Evolutionary conservation across 2,329 filamentous ascomycete species (phyloP).

Genomic region (Venturia nashicola): DNA sequence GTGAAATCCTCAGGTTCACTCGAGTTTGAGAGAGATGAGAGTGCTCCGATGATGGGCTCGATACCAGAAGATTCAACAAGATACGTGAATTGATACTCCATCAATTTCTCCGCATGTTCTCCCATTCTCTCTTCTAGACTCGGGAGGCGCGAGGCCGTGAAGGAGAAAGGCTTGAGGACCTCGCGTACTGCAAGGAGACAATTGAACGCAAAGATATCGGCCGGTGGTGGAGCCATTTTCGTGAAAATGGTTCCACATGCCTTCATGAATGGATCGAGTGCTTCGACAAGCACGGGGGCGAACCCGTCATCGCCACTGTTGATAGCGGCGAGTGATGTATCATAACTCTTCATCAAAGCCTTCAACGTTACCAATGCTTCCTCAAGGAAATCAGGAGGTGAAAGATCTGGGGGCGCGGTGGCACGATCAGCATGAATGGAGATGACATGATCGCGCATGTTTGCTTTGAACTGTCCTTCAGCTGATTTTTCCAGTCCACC

Average conservation of each 20-base stretch:
- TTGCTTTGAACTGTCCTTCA: conserved; percentile 66
- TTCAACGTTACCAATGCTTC: conserved; percentile 69
- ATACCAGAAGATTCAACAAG: conserved; percentile 68
- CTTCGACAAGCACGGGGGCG: conserved; percentile 60
- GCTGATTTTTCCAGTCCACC: conserved; percentile 60
- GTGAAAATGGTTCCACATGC: conserved; percentile 60
- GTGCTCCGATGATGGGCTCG: conserved; percentile 45
- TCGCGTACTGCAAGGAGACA: conserved; percentile 49
- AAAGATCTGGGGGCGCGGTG: conserved; percentile 57
- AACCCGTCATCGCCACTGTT: conserved; percentile 56
- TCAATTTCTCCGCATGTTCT: conserved; percentile 43
- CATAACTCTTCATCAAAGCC: conserved; percentile 73
- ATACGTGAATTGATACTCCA: conserved; percentile 57
- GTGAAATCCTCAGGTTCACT: conserved; percentile 32
- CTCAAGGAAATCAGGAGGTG: conserved; percentile 65
- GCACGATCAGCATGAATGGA: conserved; percentile 62
- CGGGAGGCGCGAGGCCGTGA: conserved; percentile 47
- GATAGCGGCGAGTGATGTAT: conserved; percentile 55
- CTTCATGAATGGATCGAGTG: conserved; percentile 74
- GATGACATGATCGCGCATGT: conserved; percentile 70
- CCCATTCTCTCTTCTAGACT: conserved; percentile 46
- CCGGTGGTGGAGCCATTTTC: conserved; percentile 45
- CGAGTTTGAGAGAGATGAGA: conserved; percentile 24
- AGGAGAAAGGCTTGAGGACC: conserved; percentile 47
- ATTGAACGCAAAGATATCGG: conserved; percentile 61